phyloP scores from a whole-genome alignment of 139 green algal species.

The Tetratostichococcus sp. region DNA sequence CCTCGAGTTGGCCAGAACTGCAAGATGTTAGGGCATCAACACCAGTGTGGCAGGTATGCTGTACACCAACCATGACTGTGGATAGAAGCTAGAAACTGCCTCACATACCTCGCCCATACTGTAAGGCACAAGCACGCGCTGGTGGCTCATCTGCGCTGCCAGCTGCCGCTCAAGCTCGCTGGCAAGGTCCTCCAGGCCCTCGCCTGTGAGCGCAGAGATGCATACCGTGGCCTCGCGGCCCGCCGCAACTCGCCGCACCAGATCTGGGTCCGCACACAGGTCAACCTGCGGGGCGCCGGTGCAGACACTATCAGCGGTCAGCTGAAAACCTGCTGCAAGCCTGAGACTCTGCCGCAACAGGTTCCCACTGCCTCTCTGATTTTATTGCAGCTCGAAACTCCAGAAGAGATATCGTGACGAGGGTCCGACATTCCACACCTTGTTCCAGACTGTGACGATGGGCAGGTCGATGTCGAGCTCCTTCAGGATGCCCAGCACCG shows the following conservation, averaged over 20 bases:
- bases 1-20: too few relatives aligned
- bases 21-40: too few relatives aligned
- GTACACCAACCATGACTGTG: too few relatives aligned
- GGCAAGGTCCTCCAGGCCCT: background rate
- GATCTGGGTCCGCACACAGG: conserved; percentile 42
- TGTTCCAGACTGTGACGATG: conserved; percentile 91
- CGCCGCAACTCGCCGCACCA: conserved; percentile 40
- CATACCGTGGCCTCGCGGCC: conserved; percentile 45
- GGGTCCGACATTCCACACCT: too few relatives aligned
- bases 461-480: conserved; percentile 70
- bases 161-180: background rate
- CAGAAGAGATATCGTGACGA: too few relatives aligned
- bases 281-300: conserved; percentile 46
- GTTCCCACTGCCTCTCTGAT: too few relatives aligned
- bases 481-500: conserved; percentile 69
- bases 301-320: background rate
- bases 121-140: background rate
- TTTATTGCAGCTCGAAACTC: too few relatives aligned
- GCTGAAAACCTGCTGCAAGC: too few relatives aligned
- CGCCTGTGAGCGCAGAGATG: conserved; percentile 35
- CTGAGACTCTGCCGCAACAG: too few relatives aligned
- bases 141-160: background rate
- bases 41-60: too few relatives aligned
- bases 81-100: too few relatives aligned
- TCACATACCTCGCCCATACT: background rate